These are phyloP conservation scores for Skeletonema costatum DNA, from an alignment of 108 stramenopile species.

Conservation along the genomic window DNA sequence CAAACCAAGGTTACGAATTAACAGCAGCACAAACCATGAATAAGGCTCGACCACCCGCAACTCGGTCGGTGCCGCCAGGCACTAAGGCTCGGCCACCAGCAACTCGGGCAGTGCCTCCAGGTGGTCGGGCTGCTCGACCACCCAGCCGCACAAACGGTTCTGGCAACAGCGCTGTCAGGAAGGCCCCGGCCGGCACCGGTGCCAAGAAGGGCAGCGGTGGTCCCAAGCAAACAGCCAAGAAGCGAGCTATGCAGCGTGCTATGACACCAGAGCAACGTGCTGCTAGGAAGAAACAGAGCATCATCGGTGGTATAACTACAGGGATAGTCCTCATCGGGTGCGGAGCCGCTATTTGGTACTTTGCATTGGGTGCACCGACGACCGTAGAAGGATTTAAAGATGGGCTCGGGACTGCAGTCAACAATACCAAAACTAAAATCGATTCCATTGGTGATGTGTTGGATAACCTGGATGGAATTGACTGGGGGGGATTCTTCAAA, in stretches of 20 bases:
- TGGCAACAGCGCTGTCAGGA: background rate
- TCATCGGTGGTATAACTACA: background rate
- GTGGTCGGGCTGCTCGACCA: background rate
- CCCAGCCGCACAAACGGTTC: background rate
- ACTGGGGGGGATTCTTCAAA: constrained; percentile 40
- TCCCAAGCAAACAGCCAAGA: background rate
- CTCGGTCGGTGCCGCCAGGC: too few species aligned
- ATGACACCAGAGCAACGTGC: background rate
- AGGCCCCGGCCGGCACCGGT: background rate
- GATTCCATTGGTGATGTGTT: constrained; percentile 51
- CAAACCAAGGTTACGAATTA: background rate
- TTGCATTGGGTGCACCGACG: background rate
- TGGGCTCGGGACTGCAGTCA: background rate
- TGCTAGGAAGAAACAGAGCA: background rate
- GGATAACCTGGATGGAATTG: constrained; percentile 23
- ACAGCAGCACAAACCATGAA: background rate
- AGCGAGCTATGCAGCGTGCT: background rate
- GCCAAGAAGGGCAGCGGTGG: constrained; percentile 2
- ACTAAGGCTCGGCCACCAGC: background rate
- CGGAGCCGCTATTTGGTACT: background rate
- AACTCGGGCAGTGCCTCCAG: too few species aligned
- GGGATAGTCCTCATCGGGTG: background rate
- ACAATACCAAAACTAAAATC: constrained; percentile 6
- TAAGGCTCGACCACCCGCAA: background rate
- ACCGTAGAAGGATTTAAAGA: background rate